These are phyloP conservation scores for Aurifilum marmelostoma DNA, from an alignment of 2,329 filamentous ascomycete species.

Conservation along the genomic window DNA sequence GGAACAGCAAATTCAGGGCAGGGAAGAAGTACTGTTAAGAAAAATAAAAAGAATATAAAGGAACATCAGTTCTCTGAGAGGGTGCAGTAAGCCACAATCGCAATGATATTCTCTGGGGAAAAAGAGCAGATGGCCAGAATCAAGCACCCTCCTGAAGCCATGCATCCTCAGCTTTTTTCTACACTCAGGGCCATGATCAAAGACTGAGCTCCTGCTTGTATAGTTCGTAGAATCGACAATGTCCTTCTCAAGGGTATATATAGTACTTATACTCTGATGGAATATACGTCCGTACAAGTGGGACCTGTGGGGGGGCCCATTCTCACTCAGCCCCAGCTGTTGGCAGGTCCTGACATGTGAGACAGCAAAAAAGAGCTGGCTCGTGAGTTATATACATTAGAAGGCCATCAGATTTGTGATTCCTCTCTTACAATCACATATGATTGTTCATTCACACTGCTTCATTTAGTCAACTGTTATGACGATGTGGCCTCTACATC, in stretches of 20 bases:
- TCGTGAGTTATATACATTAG: neutral
- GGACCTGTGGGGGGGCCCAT: neutral
- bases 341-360: conserved; percentile 5
- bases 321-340: neutral
- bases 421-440: neutral
- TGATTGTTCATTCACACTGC: neutral
- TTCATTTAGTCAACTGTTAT: neutral
- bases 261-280: too few species aligned
- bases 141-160: neutral
- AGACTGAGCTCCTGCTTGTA: neutral
- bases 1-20: neutral
- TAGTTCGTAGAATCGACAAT: neutral
- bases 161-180: neutral
- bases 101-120: too few species aligned
- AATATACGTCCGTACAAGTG: neutral
- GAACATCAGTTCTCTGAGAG: neutral
- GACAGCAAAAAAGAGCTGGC: neutral
- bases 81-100: too few species aligned
- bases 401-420: neutral
- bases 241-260: too few species aligned
- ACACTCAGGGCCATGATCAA: neutral
- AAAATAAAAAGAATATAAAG: neutral
- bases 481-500: too few species aligned
- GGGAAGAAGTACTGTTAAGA: neutral
- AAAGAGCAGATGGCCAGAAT: neutral